Evolutionary conservation across 1,284 basidiomycete genomes (phyloP), one percentile per base, ranked within the genome.

Genomic region (Ganoderma meredithae): DNA sequence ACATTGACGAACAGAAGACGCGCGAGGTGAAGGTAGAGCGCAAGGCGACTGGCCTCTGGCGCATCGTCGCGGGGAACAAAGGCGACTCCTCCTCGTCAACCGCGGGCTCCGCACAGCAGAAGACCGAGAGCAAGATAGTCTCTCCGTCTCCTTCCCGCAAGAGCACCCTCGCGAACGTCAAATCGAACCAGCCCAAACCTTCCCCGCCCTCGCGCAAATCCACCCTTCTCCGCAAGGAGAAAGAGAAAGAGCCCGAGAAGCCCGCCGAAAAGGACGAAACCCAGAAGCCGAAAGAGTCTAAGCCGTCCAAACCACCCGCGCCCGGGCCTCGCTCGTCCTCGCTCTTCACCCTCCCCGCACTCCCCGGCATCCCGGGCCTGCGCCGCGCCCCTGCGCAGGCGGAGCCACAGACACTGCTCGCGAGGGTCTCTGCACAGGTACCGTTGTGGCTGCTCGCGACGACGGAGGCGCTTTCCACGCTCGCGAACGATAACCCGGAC

Each of bases 391-490:
- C 44, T 22, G 47, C 47, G 12, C 70, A 71, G 17, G 72, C 83
- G 78, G 79, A 63, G 81, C 47, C 47, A 22, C 85, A 61, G 84
- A 84, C 8, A 4, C 44, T 68, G 49, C 66, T 72, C 17, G 66
- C 70, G 60, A 84, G 84, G 2, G 81, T 85, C 15, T 82, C 84
- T 10, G 82, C 84, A 19, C 85, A 89, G 68, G 90, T 88, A 6
- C 91, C 91, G 0, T 79, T 87, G 0, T 93, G 91, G 91, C 83
- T 93, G 22, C 75, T 93, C 60, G 89, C 92, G 67, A 90, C 90
- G 2, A 88, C 87, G 66, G 86, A 83, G 52, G 90, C 91, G 8
- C 83, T 93, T 65, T 89, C 91, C 66, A 88, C 84, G 77, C 84
- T 93, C 62, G 86, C 85, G 17, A 82, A 81, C 68, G 90, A 92